A percentile compares a stretch with the other conserved stretches of the same genome.
Conservation (phyloP, 441 rosid genomes). For the Adansonia gregorii region DNA sequence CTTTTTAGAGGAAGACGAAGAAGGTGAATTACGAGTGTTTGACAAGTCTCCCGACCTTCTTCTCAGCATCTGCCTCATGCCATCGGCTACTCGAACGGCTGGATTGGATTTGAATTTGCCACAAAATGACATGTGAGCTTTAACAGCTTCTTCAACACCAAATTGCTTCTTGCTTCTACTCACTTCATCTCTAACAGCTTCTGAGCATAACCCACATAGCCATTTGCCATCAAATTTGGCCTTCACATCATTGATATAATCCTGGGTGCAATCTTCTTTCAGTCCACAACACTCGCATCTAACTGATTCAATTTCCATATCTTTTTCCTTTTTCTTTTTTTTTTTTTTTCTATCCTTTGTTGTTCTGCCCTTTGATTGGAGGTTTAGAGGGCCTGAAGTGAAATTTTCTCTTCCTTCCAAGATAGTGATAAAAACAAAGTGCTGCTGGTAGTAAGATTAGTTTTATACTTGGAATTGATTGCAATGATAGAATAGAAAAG, state of each 20-base stretch:
- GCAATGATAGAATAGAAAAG: conserved; percentile 30
- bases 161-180: conserved; percentile 43
- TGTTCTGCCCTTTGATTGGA: not conserved
- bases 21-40: conserved; percentile 34
- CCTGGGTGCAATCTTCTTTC: conserved; percentile 88
- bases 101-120: conserved; percentile 84
- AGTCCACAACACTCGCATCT: conserved; percentile 88
- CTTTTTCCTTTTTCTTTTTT: not conserved
- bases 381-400: not conserved
- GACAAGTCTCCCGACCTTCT: conserved; percentile 73
- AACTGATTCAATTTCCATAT: conserved; percentile 83
- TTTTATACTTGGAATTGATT: conserved; percentile 37
- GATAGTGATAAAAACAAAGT: conserved; percentile 16
- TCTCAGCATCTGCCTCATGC: conserved; percentile 95
- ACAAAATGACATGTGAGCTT: conserved; percentile 91
- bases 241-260: conserved; percentile 70
- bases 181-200: conserved; percentile 80
- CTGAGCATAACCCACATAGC: conserved; percentile 95
- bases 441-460: conserved; percentile 14
- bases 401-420: not conserved
- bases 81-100: conserved; percentile 86
- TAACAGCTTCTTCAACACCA: conserved; percentile 79
- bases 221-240: conserved; percentile 84
- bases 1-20: conserved; percentile 40
- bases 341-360: not conserved